Evolutionary conservation across 345 rosid species (phyloP), one percentile per base, ranked within the genome.

Genomic region (Hibiscus trionum): DNA sequence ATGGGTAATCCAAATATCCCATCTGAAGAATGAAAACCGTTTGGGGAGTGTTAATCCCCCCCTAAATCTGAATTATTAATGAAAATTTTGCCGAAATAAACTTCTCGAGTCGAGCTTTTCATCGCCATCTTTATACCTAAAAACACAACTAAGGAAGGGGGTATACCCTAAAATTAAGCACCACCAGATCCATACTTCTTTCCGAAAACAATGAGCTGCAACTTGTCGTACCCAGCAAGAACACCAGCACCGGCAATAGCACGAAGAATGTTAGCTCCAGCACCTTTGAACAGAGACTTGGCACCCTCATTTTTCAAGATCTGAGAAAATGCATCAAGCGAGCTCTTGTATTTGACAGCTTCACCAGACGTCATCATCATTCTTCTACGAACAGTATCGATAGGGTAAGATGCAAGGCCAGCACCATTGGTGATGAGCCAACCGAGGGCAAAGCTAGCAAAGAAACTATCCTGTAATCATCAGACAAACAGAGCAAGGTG

Each of bases 281-380:
- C 96, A 78, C 97, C 97, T 84, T 91, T 90, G 75, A 90, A 91
- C 56, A 91, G 91, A 24, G 97, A 91, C 83, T 57, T 91, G 31
- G 90, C 75, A 35, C 97, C 96, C 83, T 91, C 96, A 11, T 83
- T 91, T 83, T 86, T 90, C 74, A 91, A 21, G 65, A 91, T 91
- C 80, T 91, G 96, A 46, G 77, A 2, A 78, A 91, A 91, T 8
- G 96, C 96, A 69, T 85, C 88, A 15, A 84, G 35, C 1, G 97
- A 91, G 75, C 91, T 88, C 79, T 84, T 86, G 86, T 91, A 91
- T 77, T 91, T 91, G 76, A 90, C 96, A 7, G 96, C 97, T 77
- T 91, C 96, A 44, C 97, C 97, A 0, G 97, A 91, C 1, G 97
- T 91, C 97, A 90, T 91, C 97, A 91, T 91, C 97, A 91, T 91